Base-by-base conservation (phyloP, 2,329 filamentous ascomycete genomes). In the Chalara sp. region DNA sequence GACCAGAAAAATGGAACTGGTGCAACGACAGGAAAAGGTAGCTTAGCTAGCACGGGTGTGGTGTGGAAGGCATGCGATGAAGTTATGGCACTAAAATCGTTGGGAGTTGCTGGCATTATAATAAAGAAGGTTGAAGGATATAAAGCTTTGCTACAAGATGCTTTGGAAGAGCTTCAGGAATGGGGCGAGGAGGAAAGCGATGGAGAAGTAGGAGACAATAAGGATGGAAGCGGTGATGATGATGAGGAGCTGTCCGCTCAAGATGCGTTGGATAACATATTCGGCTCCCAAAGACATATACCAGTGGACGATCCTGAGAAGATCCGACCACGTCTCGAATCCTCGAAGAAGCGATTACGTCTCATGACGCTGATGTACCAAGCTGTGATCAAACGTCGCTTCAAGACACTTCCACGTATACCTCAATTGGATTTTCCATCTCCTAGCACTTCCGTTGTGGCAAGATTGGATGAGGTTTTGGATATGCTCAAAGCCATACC, bases 11-110 rank as follows among this genome's bases (percentile, higher is more conserved):
- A 72, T 46, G 71, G 72, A 4, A 62, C 64, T 5, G 63, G 65
- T 1, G 55, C 59, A 11, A 61, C 57, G 6, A 51, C 58, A 2
- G 72, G 71, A 1, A 78, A 74, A 55, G 76, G 78, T 4, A 81
- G 76, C 63, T 71, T 83, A 48, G 76, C 80, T 5, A 74, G 80
- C 1, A 93, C 90, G 0, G 90, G 89, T 8, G 75, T 90, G 5
- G 72, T 95, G 1, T 96, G 91, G 91, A 80, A 87, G 49, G 79
- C 83, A 6, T 96, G 91, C 61, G 91, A 96, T 68, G 76, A 79
- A 6, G 65, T 95, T 12, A 70, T 81, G 3, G 73, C 74, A 6
- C 69, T 95, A 39, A 79, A 83, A 46, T 75, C 74, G 5, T 70
- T 82, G 29, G 90, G 89, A 0, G 77, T 95, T 5, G 79, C 78